Base-by-base conservation (phyloP, 2,329 filamentous ascomycete genomes). In the Myriosclerotinia duriaeana region DNA sequence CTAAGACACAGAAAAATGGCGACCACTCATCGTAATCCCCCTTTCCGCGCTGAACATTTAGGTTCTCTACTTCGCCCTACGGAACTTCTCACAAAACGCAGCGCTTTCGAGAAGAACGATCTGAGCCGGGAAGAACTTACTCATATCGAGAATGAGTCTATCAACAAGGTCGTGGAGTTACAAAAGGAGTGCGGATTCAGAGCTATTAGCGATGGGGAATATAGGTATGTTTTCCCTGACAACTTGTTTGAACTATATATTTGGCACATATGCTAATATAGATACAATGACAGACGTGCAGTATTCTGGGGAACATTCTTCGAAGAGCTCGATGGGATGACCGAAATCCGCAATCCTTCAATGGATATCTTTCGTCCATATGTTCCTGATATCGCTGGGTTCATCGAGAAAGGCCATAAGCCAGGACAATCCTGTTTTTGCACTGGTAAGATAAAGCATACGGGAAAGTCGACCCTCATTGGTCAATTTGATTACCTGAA, bases 21-120 rank as follows among this genome's bases (percentile, higher is more conserved):
- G 30, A 61, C 50, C 17, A 26, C 67, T 22, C 70, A 72, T 58
- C 69, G 66, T 26, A 71, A 66, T 26, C 72, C 72, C 50, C 86
- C 86, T 55, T 89, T 88, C 79, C 80, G 86, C 71, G 87, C 86
- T 64, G 87, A 89, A 78, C 87, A 89, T 73, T 78, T 87, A 61
- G 87, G 87, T 63, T 88, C 85, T n/a, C 78, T 89, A 48, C 81
- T 88, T 42, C 84, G 87, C 56, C 85, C 87, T 3, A 76, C 84
- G 64, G 79, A 83, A 66, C 80, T 89, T 50, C 80, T 88, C 52
- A 78, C 84, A 55, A 82, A 82, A 67, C 84, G 86, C 72, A 79
- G 81, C 64, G 80, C 83, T 69, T 80, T 83, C 56, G 83, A 86
- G 71, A 82, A 83, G 65, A 83, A 83, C 38, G 74, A 82, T 67